Evolutionary conservation across 1,284 basidiomycete species (phyloP), one percentile per base, ranked within the genome.

Genomic region (Chalciporus sp.): DNA sequence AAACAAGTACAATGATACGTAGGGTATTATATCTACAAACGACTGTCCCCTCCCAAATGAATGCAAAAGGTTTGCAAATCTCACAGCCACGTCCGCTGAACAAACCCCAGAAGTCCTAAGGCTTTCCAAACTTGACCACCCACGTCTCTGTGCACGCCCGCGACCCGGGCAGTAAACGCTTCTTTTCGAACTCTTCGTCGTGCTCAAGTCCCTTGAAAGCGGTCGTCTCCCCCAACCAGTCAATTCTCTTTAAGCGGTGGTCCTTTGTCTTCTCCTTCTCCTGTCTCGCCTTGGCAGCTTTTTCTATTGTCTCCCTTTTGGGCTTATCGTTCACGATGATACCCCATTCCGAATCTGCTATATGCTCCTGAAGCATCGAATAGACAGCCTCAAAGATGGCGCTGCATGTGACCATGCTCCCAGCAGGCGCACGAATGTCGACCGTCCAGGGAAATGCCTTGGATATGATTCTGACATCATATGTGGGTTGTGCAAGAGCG

Each of bases 311-410:
- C 58, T 74, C 73, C 67, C 44, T 60, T 54, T 73, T 68, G 52
- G 74, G 69, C 67, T 75, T 78, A 44, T 73, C 72, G 19, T 72
- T 72, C 28, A 65, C 66, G 52, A 81, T 67, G 31, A 83, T 66
- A 0, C 81, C 82, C 85, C 85, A 86, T 62, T 86, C 85, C 4
- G 82, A 83, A 55, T 86, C 82, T 3, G 59, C 75, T 16, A 87
- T 71, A 12, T 74, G 75, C 49, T 77, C 71, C 46, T 84, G 79
- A 28, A 87, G 69, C 41, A 71, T 76, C 7, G 66, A 56, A 55
- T 80, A 68, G 16, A 87, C 46, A 4, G 75, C 78, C 37, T 79
- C 76, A 74, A 84, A 86, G 3, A 86, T 68, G 17, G 73, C 72
- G 48, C 76, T 73, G 55, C 80, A 82, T 2, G 80, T 82, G 33